These are phyloP conservation scores for Chlorella variabilis DNA, from an alignment of 163 green algal species.

Conservation along the genomic window DNA sequence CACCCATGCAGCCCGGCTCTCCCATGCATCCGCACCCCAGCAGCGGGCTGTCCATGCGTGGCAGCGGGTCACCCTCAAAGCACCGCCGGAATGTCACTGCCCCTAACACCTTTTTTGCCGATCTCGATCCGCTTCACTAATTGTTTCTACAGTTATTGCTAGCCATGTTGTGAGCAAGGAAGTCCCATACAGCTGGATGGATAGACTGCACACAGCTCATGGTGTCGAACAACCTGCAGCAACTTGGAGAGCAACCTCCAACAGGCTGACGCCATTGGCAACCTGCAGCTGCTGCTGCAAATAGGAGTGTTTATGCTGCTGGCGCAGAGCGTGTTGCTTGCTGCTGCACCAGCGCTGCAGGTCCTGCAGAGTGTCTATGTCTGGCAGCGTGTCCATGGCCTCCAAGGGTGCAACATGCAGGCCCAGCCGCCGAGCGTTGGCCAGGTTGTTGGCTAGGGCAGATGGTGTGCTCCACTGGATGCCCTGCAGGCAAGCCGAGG, in stretches of 20 bases:
- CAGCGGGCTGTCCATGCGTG: not conserved
- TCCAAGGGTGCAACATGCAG: conserved; percentile 46
- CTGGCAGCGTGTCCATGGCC: conserved; percentile 47
- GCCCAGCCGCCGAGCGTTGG: conserved; percentile 17
- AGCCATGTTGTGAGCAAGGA: too few species aligned
- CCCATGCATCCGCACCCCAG: not conserved
- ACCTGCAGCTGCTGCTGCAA: not conserved
- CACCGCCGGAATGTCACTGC: conserved; percentile 11
- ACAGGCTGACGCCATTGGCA: too few species aligned
- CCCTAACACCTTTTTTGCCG: conserved; percentile 21
- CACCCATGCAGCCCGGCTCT: conserved; percentile 7
- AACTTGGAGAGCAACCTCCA: not conserved
- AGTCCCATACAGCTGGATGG: too few species aligned
- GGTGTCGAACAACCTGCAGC: too few species aligned
- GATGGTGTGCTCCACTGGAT: conserved; percentile 62
- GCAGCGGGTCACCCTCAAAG: conserved; percentile 12
- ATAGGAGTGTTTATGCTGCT: not conserved
- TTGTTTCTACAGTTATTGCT: too few species aligned
- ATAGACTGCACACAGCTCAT: too few species aligned
- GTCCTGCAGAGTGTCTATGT: conserved; percentile 61
- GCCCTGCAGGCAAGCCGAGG: conserved; percentile 19
- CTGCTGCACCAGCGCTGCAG: conserved; percentile 30
- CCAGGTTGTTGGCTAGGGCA: conserved; percentile 49
- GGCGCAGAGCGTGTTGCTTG: not conserved
- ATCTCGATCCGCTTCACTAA: conserved; percentile 40